These are phyloP conservation scores for Phytopythium boreale DNA, from an alignment of 352 stramenopile species.

Conservation along the genomic window DNA sequence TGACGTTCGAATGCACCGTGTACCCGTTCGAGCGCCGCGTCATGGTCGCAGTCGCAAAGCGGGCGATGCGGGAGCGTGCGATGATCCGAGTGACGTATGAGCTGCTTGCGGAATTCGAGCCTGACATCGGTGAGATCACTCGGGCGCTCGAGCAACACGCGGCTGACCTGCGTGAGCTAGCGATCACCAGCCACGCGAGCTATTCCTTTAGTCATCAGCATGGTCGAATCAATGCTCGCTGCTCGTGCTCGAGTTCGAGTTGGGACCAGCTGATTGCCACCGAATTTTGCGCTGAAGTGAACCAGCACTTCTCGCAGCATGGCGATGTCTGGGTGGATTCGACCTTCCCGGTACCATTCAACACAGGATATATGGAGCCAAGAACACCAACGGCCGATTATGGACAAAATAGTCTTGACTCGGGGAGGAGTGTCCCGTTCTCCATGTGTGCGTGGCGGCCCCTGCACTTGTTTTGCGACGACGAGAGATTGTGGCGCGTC, in stretches of 20 bases:
- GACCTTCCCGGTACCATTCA: slow-evolving; percentile 20
- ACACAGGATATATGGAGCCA: not conserved
- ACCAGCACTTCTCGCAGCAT: slow-evolving; percentile 26
- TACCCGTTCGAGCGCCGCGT: slow-evolving; percentile 33
- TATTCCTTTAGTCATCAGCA: not conserved
- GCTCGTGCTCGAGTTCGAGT: not conserved
- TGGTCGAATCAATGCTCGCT: too few species aligned
- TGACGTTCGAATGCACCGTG: slow-evolving; percentile 27
- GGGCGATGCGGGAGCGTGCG: slow-evolving; percentile 16
- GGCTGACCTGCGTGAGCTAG: not conserved
- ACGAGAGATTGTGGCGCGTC: not conserved
- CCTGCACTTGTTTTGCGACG: not conserved
- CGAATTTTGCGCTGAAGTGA: slow-evolving; percentile 31
- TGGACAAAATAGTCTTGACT: not conserved
- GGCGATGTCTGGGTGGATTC: slow-evolving; percentile 36
- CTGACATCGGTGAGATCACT: slow-evolving; percentile 8
- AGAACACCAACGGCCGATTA: not conserved
- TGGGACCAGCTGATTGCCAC: not conserved
- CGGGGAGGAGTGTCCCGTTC: not conserved
- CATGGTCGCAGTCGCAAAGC: slow-evolving; percentile 29
- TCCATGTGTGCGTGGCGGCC: slow-evolving; percentile 4
- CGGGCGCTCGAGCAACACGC: not conserved
- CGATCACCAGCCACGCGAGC: not conserved
- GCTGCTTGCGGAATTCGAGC: slow-evolving; percentile 4
- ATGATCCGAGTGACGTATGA: slow-evolving; percentile 47